Evolutionary conservation across 495 filamentous ascomycete species (phyloP).

Genomic region (Cercophora sp.): DNA sequence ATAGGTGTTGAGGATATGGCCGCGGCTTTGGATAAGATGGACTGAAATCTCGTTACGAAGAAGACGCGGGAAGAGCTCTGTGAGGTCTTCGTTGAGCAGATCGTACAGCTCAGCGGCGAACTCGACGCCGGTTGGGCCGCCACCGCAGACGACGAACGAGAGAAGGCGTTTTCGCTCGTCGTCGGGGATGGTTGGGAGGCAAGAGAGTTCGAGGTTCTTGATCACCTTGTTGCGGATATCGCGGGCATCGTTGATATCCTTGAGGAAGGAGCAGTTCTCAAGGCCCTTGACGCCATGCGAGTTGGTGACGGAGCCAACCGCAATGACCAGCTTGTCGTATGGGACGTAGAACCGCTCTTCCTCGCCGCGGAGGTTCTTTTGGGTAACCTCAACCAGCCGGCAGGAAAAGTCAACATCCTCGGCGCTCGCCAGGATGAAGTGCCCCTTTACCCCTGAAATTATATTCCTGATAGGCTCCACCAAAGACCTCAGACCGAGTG

Average conservation of each 20-base stretch:
- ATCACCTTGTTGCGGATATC: conserved; percentile 85
- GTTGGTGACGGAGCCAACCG: conserved; percentile 88
- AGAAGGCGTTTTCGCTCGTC: conserved; percentile 82
- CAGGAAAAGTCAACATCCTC: conserved; percentile 86
- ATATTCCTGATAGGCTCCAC: conserved; percentile 91
- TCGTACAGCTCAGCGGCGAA: conserved; percentile 97
- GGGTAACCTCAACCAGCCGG: conserved; percentile 82
- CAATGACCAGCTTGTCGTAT: conserved; percentile 97
- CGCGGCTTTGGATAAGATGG: conserved; percentile 89
- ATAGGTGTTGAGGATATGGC: conserved; percentile 97
- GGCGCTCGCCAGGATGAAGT: conserved; percentile 83
- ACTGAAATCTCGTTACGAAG: conserved; percentile 96
- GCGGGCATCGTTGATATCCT: conserved; percentile 87
- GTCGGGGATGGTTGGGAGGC: conserved; percentile 85
- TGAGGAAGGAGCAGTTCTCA: conserved; percentile 90
- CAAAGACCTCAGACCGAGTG: conserved; percentile 81
- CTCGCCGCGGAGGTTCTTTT: conserved; percentile 65
- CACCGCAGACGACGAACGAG: conserved; percentile 92
- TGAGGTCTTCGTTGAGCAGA: conserved; percentile 91
- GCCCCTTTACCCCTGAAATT: conserved; percentile 69
- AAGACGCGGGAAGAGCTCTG: conserved; percentile 76
- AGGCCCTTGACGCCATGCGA: conserved; percentile 95
- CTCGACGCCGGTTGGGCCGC: conserved; percentile 94
- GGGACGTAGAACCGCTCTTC: conserved; percentile 84
- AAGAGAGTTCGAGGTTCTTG: conserved; percentile 88